Evolutionary conservation across 1,139 yeast genomes (phyloP), one percentile per base, ranked within the genome.

Genomic region (Geotrichum reessii): DNA sequence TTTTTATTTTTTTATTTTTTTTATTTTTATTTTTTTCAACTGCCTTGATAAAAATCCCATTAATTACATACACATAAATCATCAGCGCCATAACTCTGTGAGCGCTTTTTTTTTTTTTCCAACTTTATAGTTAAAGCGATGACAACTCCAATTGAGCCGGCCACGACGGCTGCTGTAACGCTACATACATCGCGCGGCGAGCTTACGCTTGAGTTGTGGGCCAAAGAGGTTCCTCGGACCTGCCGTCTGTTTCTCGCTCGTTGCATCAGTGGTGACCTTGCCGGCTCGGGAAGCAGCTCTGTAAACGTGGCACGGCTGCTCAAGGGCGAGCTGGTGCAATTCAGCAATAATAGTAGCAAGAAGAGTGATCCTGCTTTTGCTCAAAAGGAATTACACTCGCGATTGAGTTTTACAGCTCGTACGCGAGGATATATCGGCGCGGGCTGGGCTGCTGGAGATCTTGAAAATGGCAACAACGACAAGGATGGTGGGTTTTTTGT

Each of bases 121-220:
- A n/a, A n/a, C n/a, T n/a, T n/a, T n/a, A n/a, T n/a, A n/a, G n/a
- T n/a, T n/a, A n/a, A n/a, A n/a, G n/a, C n/a, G n/a, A 31, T 31
- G 37, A 9, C 37, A 31, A 31, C 37, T 9, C 37, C 37, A 31
- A 65, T 69, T 55, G 89, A 84, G 65, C 89, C 88, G 1, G 74
- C 77, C 33, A 81, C 91, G 0, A 78, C 84, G 2, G 91, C 89
- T 0, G 80, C 79, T 62, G 85, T 85, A 22, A 68, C 76, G 14
- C 64, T 87, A 2, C 63, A 69, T 12, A 86, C 95, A 1, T 73
- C 82, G 12, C 84, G 82, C 60, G 95, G 95, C 0, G 70, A 74
- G 0, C 71, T 88, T 0, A 81, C 78, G 49, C 69, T 87, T 1
- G 90, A 83, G 56, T 68, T 87, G 11, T 88, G 88, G 86, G 88